A percentile compares a stretch with the other conserved stretches of the same genome.
Conservation (phyloP, 2,329 filamentous ascomycete genomes). For the Alternaria triticina region DNA sequence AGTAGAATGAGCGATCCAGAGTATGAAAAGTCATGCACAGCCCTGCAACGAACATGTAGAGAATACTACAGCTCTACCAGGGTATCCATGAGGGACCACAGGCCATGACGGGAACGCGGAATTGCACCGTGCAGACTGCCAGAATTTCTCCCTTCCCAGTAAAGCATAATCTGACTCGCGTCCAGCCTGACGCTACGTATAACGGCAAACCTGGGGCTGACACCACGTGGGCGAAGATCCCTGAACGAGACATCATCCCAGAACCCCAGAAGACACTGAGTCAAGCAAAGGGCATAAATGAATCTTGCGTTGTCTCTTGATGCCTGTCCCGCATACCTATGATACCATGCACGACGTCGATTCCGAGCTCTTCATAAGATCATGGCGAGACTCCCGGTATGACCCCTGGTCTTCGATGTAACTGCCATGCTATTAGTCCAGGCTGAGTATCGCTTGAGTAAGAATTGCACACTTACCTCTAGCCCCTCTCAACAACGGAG, state of each 20-base stretch:
- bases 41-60: background rate
- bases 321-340: background rate
- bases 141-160: background rate
- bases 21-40: background rate
- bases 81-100: background rate
- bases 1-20: background rate
- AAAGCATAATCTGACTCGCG: background rate
- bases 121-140: background rate
- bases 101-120: background rate
- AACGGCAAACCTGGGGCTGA: background rate
- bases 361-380: background rate
- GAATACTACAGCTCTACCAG: background rate
- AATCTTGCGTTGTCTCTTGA: background rate
- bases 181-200: background rate
- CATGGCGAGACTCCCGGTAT: background rate
- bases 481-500: background rate
- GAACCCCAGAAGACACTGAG: background rate
- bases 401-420: background rate
- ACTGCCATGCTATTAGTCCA: background rate
- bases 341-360: background rate
- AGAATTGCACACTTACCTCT: background rate
- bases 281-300: no score
- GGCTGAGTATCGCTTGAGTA: background rate
- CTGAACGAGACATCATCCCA: background rate
- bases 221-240: background rate